Percentiles rank a stretch among this genome's conserved stretches.
These are phyloP conservation scores for Ottelia alismoides DNA, from an alignment of 106 monocot genomes.

Conservation along the genomic window DNA sequence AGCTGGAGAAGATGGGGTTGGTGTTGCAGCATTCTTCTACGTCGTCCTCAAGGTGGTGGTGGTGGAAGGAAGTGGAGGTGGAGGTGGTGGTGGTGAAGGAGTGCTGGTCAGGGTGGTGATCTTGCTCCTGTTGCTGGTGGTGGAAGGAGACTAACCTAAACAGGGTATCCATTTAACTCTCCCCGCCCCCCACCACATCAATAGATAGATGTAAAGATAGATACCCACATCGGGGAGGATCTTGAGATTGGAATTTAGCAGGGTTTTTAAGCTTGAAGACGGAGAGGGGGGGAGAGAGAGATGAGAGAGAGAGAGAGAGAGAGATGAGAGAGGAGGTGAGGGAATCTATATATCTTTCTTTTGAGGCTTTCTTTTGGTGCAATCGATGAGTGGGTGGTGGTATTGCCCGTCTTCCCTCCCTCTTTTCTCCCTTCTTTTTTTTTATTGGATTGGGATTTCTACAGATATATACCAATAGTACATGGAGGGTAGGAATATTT, in stretches of 20 bases:
- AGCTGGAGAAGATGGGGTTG: constrained; percentile 14
- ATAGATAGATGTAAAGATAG: not conserved
- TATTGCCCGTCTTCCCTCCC: constrained; percentile 4
- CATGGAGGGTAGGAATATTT: no score
- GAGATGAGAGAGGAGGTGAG: not conserved
- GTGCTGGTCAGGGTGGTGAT: constrained; percentile 10
- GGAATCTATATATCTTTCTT: constrained; percentile 2
- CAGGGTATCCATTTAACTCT: constrained; percentile 53
- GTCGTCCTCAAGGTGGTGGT: constrained; percentile 3
- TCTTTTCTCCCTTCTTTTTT: not conserved
- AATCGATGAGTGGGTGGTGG: constrained; percentile 21
- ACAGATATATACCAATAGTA: no score
- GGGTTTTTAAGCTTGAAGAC: not conserved
- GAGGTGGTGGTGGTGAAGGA: constrained; percentile 36
- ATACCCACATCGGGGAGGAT: not conserved
- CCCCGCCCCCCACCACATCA: constrained; percentile 2
- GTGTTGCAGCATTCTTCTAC: constrained; percentile 47
- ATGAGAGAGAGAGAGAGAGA: not conserved
- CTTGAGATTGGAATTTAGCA: constrained; percentile 5
- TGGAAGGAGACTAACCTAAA: constrained; percentile 52
- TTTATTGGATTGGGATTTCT: no score
- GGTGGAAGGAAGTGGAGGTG: constrained; percentile 3
- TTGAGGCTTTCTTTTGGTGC: constrained; percentile 14
- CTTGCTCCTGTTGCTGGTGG: not conserved
- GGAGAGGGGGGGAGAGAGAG: not conserved